Base-by-base conservation (phyloP, 1,284 basidiomycete species). In the Malassezia sympodialis region DNA sequence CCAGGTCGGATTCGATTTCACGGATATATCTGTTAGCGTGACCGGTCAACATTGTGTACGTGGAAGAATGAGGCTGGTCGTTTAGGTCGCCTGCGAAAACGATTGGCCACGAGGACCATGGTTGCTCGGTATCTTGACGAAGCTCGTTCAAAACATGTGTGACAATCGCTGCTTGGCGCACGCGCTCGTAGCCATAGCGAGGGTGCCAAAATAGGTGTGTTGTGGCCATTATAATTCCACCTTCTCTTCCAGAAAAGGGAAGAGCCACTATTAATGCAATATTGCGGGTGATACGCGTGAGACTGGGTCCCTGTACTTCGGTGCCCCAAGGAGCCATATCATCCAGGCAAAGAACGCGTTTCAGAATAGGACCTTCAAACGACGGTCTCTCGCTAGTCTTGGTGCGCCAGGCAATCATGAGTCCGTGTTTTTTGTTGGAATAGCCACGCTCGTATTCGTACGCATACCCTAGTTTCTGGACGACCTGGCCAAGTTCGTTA, bases 191-290 rank as follows among this genome's bases (percentile, higher is more conserved):
- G 1, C 63, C 69, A 39, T 76, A 73, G 53, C 62, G 83, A 7
- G 90, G 90, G 75, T 94, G 90, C 91, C 91, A 96, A 76, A 96
- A 96, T 6, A 85, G 79, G 78, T 86, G 89, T 0, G 88, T 89
- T 0, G 90, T 93, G 1, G 82, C 88, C 5, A 90, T 77, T 41
- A 91, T 77, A 35, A 87, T 71, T 15, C 85, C 84, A 19, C 76
- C 51, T 3, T 48, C 47, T 2, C 31, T 42, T 5, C 47, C 41
- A 1, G 37, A 41, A 6, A 58, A 49, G 8, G 49, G 49, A 8
- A 74, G 52, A 0, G 68, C 69, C 6, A 66, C 63, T 24, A 74
- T 28, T 23, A 52, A 27, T 12, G 37, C 30, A 34, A 52, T 52
- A 30, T 57, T 57, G 28, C 55, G 55, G 4, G 55, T 57, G 19